phyloP scores from a whole-genome alignment of 192 early-diverging fungal species.

The Dissophora globulifera region DNA sequence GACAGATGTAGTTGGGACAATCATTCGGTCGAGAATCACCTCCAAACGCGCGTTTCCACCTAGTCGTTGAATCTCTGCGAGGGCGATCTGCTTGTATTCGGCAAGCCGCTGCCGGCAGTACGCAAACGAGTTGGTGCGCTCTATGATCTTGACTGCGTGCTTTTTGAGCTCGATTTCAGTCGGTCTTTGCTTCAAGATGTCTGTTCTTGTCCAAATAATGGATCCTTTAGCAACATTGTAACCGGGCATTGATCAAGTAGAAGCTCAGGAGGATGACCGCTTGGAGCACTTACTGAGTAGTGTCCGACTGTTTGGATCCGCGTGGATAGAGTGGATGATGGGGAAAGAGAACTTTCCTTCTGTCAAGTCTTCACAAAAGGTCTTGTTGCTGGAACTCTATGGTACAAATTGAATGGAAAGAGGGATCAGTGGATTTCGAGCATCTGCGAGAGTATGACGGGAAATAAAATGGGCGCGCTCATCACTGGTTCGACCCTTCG shows the following conservation, averaged over 20 bases:
- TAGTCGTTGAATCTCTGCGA: slow-evolving; percentile 70
- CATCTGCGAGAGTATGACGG: too few relatives aligned
- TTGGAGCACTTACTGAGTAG: slow-evolving; percentile 80
- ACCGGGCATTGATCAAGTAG: too few relatives aligned
- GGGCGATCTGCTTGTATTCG: slow-evolving; percentile 70
- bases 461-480: too few relatives aligned
- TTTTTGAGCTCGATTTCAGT: slow-evolving; percentile 84
- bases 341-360: slow-evolving; percentile 99
- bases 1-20: too few relatives aligned
- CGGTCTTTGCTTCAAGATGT: slow-evolving; percentile 91
- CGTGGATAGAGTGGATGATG: slow-evolving; percentile 87
- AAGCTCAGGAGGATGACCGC: too few relatives aligned
- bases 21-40: slow-evolving; percentile 67
- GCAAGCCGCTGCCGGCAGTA: slow-evolving; percentile 76
- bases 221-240: too few relatives aligned
- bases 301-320: slow-evolving; percentile 68
- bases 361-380: slow-evolving; percentile 97
- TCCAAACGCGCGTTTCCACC: slow-evolving; percentile 85
- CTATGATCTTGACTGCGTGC: slow-evolving; percentile 86
- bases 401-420: too few relatives aligned
- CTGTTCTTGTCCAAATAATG: slow-evolving; percentile 21
- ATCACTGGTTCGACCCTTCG: too few relatives aligned
- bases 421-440: too few relatives aligned
- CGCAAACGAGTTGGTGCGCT: slow-evolving; percentile 80
- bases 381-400: slow-evolving; percentile 92